phyloP scores from a whole-genome alignment of 192 early-diverging fungal species.

The Dispira simplex region DNA sequence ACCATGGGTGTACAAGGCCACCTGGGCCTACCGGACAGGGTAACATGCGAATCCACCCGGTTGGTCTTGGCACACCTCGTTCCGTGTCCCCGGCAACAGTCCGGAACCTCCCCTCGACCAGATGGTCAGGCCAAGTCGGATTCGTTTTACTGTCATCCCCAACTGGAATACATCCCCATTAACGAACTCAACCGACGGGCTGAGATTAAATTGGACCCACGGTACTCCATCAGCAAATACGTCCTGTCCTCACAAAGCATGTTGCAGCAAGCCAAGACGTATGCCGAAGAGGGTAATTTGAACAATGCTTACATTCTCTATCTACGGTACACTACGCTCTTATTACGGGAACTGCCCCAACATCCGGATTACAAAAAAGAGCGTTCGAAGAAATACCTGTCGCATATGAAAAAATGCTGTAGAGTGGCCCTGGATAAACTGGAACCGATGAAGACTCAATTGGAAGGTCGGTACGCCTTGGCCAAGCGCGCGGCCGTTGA shows the following conservation, averaged over 20 bases:
- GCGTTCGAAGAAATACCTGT: constrained; percentile 23
- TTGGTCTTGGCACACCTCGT: neutral
- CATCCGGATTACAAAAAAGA: constrained; percentile 35
- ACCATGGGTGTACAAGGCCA: neutral
- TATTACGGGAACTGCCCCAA: constrained; percentile 37
- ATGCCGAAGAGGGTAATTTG: constrained; percentile 45
- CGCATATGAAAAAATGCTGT: constrained; percentile 25
- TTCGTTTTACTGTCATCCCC: neutral
- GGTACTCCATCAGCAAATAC: constrained; percentile 18
- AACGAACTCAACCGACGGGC: constrained; percentile 8
- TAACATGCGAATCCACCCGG: neutral
- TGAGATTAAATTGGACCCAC: constrained; percentile 2
- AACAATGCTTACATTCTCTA: constrained; percentile 54
- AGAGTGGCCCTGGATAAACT: constrained; percentile 34
- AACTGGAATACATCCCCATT: neutral
- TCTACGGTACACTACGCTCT: constrained; percentile 47
- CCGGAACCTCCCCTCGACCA: neutral
- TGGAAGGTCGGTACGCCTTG: constrained; percentile 34
- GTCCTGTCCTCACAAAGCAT: constrained; percentile 24
- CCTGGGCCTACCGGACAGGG: neutral
- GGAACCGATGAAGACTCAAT: constrained; percentile 35
- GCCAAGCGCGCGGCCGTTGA: constrained; percentile 14
- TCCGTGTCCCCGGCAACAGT: neutral
- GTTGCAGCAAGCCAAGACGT: constrained; percentile 27
- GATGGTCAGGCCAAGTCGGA: neutral